Evolutionary conservation across 768 basidiomycete genomes (phyloP).

Genomic region (Lentinula detonsa): DNA sequence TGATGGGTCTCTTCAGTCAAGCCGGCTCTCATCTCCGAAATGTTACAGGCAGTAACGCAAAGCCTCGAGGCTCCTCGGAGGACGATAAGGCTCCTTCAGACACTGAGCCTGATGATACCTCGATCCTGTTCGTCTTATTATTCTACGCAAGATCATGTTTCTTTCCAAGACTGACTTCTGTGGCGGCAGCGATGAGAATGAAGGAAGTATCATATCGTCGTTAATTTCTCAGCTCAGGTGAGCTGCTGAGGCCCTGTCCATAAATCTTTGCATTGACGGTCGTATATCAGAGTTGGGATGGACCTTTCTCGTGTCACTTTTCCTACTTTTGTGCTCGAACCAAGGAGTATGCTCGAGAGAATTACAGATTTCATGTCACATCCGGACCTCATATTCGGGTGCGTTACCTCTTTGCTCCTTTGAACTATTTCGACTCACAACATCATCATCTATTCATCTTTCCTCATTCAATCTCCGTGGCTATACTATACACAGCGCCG

Average conservation of each 20-base stretch:
- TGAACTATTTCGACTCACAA: neutral
- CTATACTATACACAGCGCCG: slow-evolving; percentile 47
- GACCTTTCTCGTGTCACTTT: slow-evolving; percentile 93
- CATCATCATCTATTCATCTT: neutral
- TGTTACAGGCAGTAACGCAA: slow-evolving; percentile 13
- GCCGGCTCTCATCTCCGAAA: slow-evolving; percentile 54
- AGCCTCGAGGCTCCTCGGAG: slow-evolving; percentile 62
- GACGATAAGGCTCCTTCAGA: slow-evolving; percentile 74
- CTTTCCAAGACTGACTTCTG: slow-evolving; percentile 21
- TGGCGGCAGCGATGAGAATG: slow-evolving; percentile 78
- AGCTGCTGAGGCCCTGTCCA: slow-evolving; percentile 15
- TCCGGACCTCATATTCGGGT: slow-evolving; percentile 95
- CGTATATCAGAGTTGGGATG: slow-evolving; percentile 78
- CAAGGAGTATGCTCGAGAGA: slow-evolving; percentile 94
- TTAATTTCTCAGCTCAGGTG: slow-evolving; percentile 88
- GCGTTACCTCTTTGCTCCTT: slow-evolving; percentile 23
- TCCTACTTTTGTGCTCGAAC: slow-evolving; percentile 94
- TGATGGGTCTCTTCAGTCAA: slow-evolving; percentile 79
- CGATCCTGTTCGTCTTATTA: slow-evolving; percentile 63
- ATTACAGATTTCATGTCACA: slow-evolving; percentile 99
- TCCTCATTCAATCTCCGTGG: too few species aligned
- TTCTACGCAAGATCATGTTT: slow-evolving; percentile 15
- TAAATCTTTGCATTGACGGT: neutral
- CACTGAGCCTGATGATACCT: slow-evolving; percentile 85
- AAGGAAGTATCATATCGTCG: slow-evolving; percentile 84